Evolutionary conservation across 495 filamentous ascomycete species (phyloP).

Genomic region (Trichoderma asperelloides): DNA sequence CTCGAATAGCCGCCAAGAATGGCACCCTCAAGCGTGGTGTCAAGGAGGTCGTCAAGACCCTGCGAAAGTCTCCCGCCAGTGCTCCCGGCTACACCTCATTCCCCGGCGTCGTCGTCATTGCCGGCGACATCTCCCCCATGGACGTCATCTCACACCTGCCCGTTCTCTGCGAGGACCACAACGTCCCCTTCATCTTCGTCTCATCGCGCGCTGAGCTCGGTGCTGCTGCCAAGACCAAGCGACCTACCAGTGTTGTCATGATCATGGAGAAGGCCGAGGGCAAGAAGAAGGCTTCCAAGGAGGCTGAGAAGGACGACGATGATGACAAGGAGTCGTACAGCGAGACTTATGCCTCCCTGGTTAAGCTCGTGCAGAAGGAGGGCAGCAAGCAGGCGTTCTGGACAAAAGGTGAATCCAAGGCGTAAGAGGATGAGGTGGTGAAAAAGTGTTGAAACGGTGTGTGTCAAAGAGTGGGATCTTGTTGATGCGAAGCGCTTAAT

Average conservation of each 20-base stretch:
- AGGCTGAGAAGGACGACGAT: slow-evolving; percentile 33
- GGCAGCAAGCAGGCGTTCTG: slow-evolving; percentile 27
- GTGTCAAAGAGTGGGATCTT: not conserved
- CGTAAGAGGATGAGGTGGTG: not conserved
- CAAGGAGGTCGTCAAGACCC: slow-evolving; percentile 94
- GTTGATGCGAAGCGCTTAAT: slow-evolving; percentile 3
- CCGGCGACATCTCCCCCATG: slow-evolving; percentile 93
- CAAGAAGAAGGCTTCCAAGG: slow-evolving; percentile 46
- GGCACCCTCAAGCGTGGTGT: slow-evolving; percentile 93
- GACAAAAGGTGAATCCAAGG: slow-evolving; percentile 10
- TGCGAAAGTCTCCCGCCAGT: slow-evolving; percentile 73
- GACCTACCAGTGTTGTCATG: slow-evolving; percentile 92
- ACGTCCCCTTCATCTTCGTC: slow-evolving; percentile 89
- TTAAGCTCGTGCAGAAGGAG: slow-evolving; percentile 68
- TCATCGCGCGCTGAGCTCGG: slow-evolving; percentile 82
- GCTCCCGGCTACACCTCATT: slow-evolving; percentile 41
- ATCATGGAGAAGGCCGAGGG: slow-evolving; percentile 48
- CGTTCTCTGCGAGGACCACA: slow-evolving; percentile 94
- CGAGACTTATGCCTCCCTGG: slow-evolving; percentile 62
- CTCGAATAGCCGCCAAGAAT: slow-evolving; percentile 67
- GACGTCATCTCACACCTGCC: slow-evolving; percentile 97
- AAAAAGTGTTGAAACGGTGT: not conserved
- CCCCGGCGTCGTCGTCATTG: slow-evolving; percentile 76
- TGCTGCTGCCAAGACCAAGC: slow-evolving; percentile 82
- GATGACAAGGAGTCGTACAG: slow-evolving; percentile 57